Evolutionary conservation across 257 asterid genomes (phyloP).

Genomic region (Capsicum rhomboideum): DNA sequence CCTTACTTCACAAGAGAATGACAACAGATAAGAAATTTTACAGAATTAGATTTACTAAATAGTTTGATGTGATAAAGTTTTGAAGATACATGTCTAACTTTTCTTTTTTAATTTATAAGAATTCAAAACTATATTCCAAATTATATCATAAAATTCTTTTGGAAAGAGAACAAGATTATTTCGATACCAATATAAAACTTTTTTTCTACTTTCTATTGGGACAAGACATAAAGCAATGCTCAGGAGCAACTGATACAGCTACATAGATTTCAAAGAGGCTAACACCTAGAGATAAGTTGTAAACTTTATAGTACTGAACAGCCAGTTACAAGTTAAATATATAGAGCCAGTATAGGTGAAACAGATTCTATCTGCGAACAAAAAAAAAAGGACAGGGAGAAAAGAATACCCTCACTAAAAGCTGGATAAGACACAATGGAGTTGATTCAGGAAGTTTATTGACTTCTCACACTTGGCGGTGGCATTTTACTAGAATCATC

Average conservation of each 20-base stretch:
- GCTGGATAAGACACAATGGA: not conserved
- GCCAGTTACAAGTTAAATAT: not conserved
- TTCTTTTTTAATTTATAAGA: not conserved
- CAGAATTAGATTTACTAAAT: not conserved
- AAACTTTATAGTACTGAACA: not conserved
- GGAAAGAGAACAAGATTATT: not conserved
- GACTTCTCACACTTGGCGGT: conserved; percentile 13
- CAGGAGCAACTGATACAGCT: not conserved
- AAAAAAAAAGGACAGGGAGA: not conserved
- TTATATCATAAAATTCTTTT: not conserved
- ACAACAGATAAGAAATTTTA: not conserved
- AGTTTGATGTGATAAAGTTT: not conserved
- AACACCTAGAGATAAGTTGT: not conserved
- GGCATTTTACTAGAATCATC: conserved; percentile 21
- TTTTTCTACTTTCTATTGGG: not conserved
- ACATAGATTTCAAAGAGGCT: not conserved
- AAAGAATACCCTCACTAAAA: not conserved
- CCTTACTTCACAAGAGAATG: not conserved
- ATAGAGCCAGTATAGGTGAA: not conserved
- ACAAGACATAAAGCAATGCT: not conserved
- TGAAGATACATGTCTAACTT: not conserved
- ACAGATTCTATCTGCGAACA: not conserved
- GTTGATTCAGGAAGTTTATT: not conserved
- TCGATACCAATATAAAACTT: not conserved
- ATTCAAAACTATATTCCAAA: not conserved